Evolutionary conservation across 2,329 filamentous ascomycete genomes (phyloP), one percentile per base, ranked within the genome.

Genomic region (Chaetomium globosum): DNA sequence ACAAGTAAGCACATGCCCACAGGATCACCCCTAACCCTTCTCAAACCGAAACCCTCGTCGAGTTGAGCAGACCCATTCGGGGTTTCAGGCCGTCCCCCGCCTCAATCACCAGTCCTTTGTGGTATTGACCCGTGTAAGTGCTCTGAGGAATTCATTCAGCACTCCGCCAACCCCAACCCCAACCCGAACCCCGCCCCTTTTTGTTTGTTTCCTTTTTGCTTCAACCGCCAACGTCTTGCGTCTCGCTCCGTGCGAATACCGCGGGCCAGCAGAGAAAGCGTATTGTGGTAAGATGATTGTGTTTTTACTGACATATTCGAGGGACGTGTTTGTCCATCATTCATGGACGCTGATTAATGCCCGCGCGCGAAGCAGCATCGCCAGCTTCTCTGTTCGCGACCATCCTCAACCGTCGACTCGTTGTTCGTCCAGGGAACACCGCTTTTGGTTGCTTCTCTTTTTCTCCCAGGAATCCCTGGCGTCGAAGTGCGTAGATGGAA

Each of bases 81-180:
- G 63, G 52, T 39, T 57, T 61, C 30, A 28, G 2, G 31, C n/a
- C 12, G 8, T 26, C 39, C 60, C 63, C 63, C 43, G 13, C 6
- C 23, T 23, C 8, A 16, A 16, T 4, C 3, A 4, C 30, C 26
- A 28, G 23, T 43, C 10, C 2, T 2, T 8, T 36, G 19, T 12
- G 3, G 39, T 33, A 10, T 13, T 52, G 21, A 1, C 19, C 33
- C 55, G 26, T 55, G 49, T 33, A 46, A 53, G 31, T 54, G 46
- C n/a, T 30, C 13, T 7, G 2, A 8, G 8, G 5, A 12, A 9
- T n/a, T 30, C 28, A 28, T 7, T 36, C 19, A 21, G 7, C 30
- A 4, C 36, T 19, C 10, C 5, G 4, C 13, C 36, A 65, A 65
- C 63, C 57, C 57, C 4, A 61, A 65, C 63, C 63, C 57, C 8